These are phyloP conservation scores for Terana coerulea DNA, from an alignment of 768 basidiomycete genomes.

Conservation along the genomic window DNA sequence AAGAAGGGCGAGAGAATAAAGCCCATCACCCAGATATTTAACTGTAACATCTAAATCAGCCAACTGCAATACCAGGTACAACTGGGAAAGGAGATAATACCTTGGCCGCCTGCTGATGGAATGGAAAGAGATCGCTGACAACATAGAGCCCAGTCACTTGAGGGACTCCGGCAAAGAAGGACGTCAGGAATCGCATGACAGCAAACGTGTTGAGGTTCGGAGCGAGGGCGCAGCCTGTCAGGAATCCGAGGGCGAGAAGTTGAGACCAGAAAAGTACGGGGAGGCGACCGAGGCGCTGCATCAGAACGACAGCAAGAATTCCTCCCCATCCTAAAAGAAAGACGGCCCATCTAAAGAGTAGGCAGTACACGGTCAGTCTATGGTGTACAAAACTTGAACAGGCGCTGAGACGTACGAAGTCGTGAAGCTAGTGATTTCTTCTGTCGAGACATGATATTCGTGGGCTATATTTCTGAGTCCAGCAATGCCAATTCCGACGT, in stretches of 20 bases:
- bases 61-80: neutral
- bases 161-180: slow-evolving; percentile 59
- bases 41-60: slow-evolving; percentile 28
- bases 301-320: slow-evolving; percentile 56
- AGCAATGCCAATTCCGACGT: slow-evolving; percentile 63
- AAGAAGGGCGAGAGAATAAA: slow-evolving; percentile 63
- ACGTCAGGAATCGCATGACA: slow-evolving; percentile 55
- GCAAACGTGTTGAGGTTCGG: slow-evolving; percentile 56
- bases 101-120: slow-evolving; percentile 66
- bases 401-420: slow-evolving; percentile 33
- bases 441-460: slow-evolving; percentile 50
- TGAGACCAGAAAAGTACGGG: slow-evolving; percentile 73
- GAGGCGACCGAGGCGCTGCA: slow-evolving; percentile 59
- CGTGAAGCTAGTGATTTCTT: slow-evolving; percentile 60
- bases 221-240: slow-evolving; percentile 54
- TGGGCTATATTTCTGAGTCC: slow-evolving; percentile 54
- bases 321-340: slow-evolving; percentile 62
- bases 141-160: slow-evolving; percentile 62
- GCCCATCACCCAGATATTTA: slow-evolving; percentile 72
- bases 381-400: neutral
- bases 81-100: slow-evolving; percentile 33
- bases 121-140: slow-evolving; percentile 62
- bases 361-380: neutral
- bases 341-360: slow-evolving; percentile 52
- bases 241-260: slow-evolving; percentile 53